Evolutionary conservation across 352 stramenopile species (phyloP), one percentile per base, ranked within the genome.

Genomic region (Globisporangium recalcitrans): DNA sequence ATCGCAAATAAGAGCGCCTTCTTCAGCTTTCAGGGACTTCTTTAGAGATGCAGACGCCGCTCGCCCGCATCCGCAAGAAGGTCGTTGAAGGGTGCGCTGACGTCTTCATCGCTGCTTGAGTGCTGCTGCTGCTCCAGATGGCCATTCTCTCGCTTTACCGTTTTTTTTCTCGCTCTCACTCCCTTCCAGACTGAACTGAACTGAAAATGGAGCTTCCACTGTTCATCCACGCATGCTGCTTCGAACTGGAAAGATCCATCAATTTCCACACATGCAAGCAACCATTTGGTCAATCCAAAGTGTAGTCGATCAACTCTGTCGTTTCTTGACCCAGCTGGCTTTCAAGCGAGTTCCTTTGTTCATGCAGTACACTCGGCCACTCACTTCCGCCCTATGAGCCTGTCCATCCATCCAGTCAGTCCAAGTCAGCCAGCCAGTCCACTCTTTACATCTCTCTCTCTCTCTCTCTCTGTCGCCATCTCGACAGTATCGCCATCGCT

Each of bases 331-430:
- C 34, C 55, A 53, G 55, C 55, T 61, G 55, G 40, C 16, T 42
- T 29, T 24, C 19, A 6, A 24, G 40, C 56, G 9, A 29, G 56
- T 55, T 62, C n/a, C n/a, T n/a, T n/a, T n/a, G n/a, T n/a, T n/a
- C n/a, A n/a, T n/a, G n/a, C n/a, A n/a, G n/a, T n/a, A n/a, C n/a
- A n/a, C n/a, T n/a, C n/a, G n/a, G n/a, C n/a, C n/a, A n/a, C n/a
- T n/a, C 36, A 44, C 36, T 44, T 44, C 36, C 36, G 36, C 60
- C 71, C 62, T 66, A 60, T 6, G 60, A 58, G 32, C 60, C 70
- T 3, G 65, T 77, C 29, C 75, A 77, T 65, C 74, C 72, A 52
- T 24, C 44, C 44, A 52, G 44, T 27, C 44, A 27, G 44, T n/a
- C n/a, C n/a, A n/a, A 52, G 44, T 27, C 44, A 27, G 44, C 14